These are phyloP conservation scores for Xerocomus amazonicus DNA, from an alignment of 1,284 basidiomycete genomes.

Conservation along the genomic window DNA sequence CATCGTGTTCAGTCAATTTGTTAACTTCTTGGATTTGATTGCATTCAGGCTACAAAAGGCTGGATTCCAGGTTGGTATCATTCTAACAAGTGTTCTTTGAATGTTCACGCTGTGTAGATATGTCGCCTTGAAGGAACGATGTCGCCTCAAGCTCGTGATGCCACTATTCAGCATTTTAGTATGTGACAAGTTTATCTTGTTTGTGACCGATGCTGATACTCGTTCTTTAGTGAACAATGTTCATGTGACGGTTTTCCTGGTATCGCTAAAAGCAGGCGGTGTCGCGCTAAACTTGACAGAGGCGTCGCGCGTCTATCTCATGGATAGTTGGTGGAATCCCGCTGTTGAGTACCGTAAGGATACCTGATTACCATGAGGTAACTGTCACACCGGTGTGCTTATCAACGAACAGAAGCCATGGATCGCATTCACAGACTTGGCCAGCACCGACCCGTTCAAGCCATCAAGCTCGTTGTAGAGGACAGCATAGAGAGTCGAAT, in stretches of 20 bases:
- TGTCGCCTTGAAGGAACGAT: slow-evolving; percentile 96
- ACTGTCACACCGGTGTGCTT: slow-evolving; percentile 13
- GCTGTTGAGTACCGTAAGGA: slow-evolving; percentile 74
- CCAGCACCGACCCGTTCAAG: slow-evolving; percentile 88
- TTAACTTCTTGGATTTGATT: slow-evolving; percentile 88
- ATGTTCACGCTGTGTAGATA: slow-evolving; percentile 50
- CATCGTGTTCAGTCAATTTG: slow-evolving; percentile 94
- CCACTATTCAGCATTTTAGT: slow-evolving; percentile 95
- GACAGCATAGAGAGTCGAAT: slow-evolving; percentile 97
- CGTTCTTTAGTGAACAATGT: slow-evolving; percentile 76
- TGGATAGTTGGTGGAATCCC: slow-evolving; percentile 94
- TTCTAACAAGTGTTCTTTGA: neutral
- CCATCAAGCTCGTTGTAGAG: slow-evolving; percentile 92
- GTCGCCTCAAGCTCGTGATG: slow-evolving; percentile 93
- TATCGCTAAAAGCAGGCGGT: slow-evolving; percentile 94
- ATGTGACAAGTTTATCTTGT: slow-evolving; percentile 26
- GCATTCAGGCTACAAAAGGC: slow-evolving; percentile 90
- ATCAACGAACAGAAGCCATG: slow-evolving; percentile 77
- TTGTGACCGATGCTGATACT: slow-evolving; percentile 1
- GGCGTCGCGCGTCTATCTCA: slow-evolving; percentile 88
- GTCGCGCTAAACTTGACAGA: slow-evolving; percentile 93
- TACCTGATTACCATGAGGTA: neutral
- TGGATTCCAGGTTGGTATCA: slow-evolving; percentile 69
- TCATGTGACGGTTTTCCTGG: slow-evolving; percentile 94
- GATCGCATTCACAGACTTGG: slow-evolving; percentile 92